Evolutionary conservation across 257 asterid species (phyloP).

Genomic region (Solanum phureja): DNA sequence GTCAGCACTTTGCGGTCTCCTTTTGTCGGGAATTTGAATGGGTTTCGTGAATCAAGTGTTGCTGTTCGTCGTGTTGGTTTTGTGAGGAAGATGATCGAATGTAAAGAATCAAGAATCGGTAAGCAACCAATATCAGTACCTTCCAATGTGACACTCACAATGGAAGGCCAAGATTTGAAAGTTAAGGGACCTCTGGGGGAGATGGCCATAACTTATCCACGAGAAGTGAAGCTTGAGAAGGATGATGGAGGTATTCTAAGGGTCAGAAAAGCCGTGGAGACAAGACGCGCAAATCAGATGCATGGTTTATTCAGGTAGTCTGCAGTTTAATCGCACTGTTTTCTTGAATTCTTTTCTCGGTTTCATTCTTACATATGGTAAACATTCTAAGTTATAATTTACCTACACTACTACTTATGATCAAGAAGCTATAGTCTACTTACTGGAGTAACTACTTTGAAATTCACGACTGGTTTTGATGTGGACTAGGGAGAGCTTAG

Average conservation of each 20-base stretch:
- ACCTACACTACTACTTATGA: background rate
- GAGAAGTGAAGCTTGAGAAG: constrained; percentile 55
- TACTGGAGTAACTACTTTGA: background rate
- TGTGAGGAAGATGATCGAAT: constrained; percentile 48
- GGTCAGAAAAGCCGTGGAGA: constrained; percentile 65
- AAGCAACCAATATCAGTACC: constrained; percentile 89
- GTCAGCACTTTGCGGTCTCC: constrained; percentile 40
- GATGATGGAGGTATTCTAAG: constrained; percentile 64
- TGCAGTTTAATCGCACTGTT: background rate
- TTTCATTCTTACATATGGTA: background rate
- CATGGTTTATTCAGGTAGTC: constrained; percentile 87
- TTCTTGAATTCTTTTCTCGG: background rate
- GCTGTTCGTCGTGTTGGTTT: constrained; percentile 18
- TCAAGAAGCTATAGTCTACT: background rate
- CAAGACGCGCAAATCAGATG: constrained; percentile 94
- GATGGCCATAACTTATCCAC: constrained; percentile 77
- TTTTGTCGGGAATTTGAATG: constrained; percentile 40
- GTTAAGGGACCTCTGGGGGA: constrained; percentile 95
- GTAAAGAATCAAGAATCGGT: constrained; percentile 95
- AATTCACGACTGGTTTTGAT: background rate
- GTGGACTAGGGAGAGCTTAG: background rate
- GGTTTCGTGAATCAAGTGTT: constrained; percentile 27
- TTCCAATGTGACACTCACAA: constrained; percentile 50
- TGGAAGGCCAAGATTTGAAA: constrained; percentile 72
- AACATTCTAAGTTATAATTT: background rate